phyloP scores from a whole-genome alignment of 495 filamentous ascomycete species.

The Acidiella bohemica region DNA sequence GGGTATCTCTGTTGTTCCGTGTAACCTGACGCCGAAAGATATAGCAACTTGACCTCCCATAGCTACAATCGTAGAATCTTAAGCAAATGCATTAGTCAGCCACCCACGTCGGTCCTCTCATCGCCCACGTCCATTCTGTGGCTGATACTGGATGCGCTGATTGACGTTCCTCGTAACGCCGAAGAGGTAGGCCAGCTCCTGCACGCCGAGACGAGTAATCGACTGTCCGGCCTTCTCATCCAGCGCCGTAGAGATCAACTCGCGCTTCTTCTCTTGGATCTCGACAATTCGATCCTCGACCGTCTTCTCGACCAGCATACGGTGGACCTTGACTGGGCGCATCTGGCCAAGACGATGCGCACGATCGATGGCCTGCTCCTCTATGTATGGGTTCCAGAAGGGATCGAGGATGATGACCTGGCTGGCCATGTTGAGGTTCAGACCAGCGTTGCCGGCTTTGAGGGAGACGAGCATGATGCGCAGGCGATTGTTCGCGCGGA shows the following conservation, averaged over 20 bases:
- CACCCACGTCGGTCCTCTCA: no score
- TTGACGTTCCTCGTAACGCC: conserved; percentile 23
- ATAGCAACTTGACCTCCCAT: no score
- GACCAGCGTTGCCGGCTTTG: conserved; percentile 79
- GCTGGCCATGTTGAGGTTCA: conserved; percentile 77
- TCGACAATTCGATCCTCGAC: conserved; percentile 82
- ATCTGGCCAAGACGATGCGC: conserved; percentile 83
- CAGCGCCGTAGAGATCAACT: conserved; percentile 65
- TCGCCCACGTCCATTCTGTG: no score
- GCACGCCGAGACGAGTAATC: conserved; percentile 45
- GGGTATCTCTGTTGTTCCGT: no score
- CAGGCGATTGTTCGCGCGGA: conserved; percentile 46
- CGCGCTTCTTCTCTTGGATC: conserved; percentile 74
- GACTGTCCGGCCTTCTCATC: conserved; percentile 61
- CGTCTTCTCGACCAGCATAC: conserved; percentile 60
- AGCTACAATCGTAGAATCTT: no score
- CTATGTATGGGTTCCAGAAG: conserved; percentile 89
- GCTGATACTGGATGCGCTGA: conserved; percentile 3
- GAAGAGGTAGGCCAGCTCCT: conserved; percentile 62
- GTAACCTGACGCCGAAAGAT: no score
- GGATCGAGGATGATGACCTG: conserved; percentile 88
- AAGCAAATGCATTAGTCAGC: no score
- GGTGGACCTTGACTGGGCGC: conserved; percentile 62
- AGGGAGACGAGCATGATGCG: conserved; percentile 79
- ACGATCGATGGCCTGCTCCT: conserved; percentile 89